Percentiles rank a stretch among this genome's conserved stretches.
These are phyloP conservation scores for Salvia sclarea DNA, from an alignment of 305 asterid genomes.

Conservation along the genomic window DNA sequence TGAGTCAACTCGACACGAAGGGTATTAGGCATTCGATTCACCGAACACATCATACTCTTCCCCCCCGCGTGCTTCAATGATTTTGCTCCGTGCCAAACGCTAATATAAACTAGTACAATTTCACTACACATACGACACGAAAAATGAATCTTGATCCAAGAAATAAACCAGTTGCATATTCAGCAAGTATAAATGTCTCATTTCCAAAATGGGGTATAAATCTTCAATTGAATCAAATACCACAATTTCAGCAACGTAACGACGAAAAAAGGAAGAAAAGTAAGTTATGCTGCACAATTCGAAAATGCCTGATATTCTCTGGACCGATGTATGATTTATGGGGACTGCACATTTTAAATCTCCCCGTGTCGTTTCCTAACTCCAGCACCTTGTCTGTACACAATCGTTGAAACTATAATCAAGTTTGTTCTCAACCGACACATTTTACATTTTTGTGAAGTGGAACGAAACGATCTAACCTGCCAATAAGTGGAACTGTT, in stretches of 20 bases:
- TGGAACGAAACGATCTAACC: conserved; percentile 22
- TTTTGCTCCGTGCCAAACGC: background rate
- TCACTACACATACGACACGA: conserved; percentile 7
- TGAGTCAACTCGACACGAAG: no score
- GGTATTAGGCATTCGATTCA: background rate
- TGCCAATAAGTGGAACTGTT: conserved; percentile 24
- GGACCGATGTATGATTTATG: conserved; percentile 19
- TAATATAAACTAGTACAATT: background rate
- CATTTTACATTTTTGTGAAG: background rate
- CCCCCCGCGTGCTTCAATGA: background rate
- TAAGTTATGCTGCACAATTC: conserved; percentile 9
- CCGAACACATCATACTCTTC: background rate
- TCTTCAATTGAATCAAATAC: background rate
- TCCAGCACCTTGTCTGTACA: conserved; percentile 33
- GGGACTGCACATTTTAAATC: conserved; percentile 14
- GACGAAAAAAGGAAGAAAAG: background rate
- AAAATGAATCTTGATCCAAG: background rate
- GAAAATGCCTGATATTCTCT: conserved; percentile 12
- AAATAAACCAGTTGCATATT: conserved; percentile 26
- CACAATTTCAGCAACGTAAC: conserved; percentile 22
- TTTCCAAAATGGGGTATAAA: conserved; percentile 20
- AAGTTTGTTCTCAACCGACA: background rate
- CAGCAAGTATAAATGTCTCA: conserved; percentile 23
- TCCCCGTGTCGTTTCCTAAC: background rate
- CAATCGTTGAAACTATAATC: conserved; percentile 5